Base-by-base conservation (phyloP, 805 yeast genomes). In the Henningerozyma blattae region DNA sequence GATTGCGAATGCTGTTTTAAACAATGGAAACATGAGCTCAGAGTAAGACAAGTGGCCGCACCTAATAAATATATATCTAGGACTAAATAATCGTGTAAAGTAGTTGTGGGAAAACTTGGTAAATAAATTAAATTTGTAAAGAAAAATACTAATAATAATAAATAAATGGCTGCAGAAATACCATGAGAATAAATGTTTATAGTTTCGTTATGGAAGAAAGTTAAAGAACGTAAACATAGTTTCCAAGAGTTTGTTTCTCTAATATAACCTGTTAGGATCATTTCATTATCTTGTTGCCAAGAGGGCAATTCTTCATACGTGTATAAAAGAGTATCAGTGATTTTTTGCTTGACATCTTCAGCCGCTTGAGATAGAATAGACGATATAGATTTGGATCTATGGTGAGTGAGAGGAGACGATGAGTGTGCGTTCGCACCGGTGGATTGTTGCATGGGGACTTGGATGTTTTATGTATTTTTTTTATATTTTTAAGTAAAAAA, bases 201-300 rank as follows among this genome's bases (percentile, higher is more conserved):
- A 0, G 84, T 58, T 52, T 81, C 91, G 45, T 81, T 81, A 55
- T 81, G 89, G 10, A 77, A 34, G 44, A 72, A 76, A 8, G 62
- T 46, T 28, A 80, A 54, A 13, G 81, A 69, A 19, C 31, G 20
- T 4, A 34, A 2, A 13, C 34, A 34, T 14, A 27, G 14, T 4
- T 9, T 18, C 30, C 31, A 31, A 14, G 19, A 31, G 22, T 52
- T 43, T 1, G 82, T 71, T 35, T 70, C 74, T 22, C 62, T 64
- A 15, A 80, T 77, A 45, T 81, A 81, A 4, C 85, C 85, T 1
- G 73, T 59, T 27, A 61, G 50, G 30, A 81, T 80, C 48, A 54
- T 75, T 43, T 75, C 79, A 50, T 81, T 81, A 48, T 81, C 91
- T 38, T 68, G 63, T 48, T 78, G 86, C 91, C 91, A 80, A 13